phyloP scores from a whole-genome alignment of 2,329 filamentous ascomycete species.

The Exophiala calicioides region DNA sequence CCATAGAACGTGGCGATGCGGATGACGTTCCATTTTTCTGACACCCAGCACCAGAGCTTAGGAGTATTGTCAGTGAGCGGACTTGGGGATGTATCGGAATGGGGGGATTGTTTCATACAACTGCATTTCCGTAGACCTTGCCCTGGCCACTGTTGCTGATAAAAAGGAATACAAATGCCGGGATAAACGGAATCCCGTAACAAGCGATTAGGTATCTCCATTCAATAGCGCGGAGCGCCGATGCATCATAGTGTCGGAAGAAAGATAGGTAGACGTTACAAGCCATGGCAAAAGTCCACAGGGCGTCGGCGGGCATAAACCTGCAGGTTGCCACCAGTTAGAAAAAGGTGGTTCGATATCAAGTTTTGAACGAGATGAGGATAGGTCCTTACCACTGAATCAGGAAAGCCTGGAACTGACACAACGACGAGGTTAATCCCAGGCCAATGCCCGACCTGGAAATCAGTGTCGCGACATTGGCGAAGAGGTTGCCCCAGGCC shows the following conservation, averaged over 20 bases:
- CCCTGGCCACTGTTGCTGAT: constrained; percentile 55
- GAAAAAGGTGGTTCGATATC: too few relatives aligned
- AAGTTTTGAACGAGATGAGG: too few relatives aligned
- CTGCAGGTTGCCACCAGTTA: too few relatives aligned
- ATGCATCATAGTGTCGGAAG: constrained; percentile 69
- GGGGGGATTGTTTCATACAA: constrained; percentile 41
- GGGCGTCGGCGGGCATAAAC: constrained; percentile 75
- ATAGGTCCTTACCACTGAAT: constrained; percentile 71
- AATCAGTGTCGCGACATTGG: constrained; percentile 75
- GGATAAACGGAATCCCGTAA: constrained; percentile 72
- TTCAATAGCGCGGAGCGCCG: constrained; percentile 66
- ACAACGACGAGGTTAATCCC: constrained; percentile 58
- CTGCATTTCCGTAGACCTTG: constrained; percentile 71
- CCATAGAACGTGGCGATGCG: constrained; percentile 73
- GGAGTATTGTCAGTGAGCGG: constrained; percentile 2
- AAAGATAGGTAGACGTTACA: constrained; percentile 82
- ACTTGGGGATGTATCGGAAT: background rate
- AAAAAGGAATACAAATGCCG: constrained; percentile 68
- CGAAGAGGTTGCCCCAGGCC: constrained; percentile 76
- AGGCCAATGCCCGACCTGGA: constrained; percentile 60
- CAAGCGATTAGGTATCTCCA: constrained; percentile 68
- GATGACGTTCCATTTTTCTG: constrained; percentile 66
- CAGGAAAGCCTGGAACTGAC: constrained; percentile 74
- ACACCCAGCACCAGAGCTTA: constrained; percentile 79
- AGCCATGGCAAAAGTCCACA: constrained; percentile 81